phyloP scores from a whole-genome alignment of 257 asterid genomes.

The Euphrasia confusa region DNA sequence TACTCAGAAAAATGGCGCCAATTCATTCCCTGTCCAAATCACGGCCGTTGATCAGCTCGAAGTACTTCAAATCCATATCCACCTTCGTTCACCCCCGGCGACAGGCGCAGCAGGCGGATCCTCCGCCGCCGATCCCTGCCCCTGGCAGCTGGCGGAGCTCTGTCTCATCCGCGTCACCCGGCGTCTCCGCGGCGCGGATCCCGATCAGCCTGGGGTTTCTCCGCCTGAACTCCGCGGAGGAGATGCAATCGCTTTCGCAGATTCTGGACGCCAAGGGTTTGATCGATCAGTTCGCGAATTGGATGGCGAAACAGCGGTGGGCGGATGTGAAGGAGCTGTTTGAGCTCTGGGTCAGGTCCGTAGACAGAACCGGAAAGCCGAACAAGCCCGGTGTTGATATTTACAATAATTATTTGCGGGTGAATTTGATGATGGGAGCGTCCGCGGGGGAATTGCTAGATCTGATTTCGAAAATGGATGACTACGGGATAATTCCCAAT shows the following conservation, averaged over 20 bases:
- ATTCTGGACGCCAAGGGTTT: slow-evolving; percentile 42
- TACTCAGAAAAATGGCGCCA: slow-evolving; percentile 36
- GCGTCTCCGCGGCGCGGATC: slow-evolving; percentile 24
- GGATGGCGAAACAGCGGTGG: slow-evolving; percentile 68
- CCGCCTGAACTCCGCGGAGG: slow-evolving; percentile 18
- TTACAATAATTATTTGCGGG: slow-evolving; percentile 71
- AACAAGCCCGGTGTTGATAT: slow-evolving; percentile 72
- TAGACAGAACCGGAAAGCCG: slow-evolving; percentile 67
- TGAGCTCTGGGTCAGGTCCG: slow-evolving; percentile 63
- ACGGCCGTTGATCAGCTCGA: slow-evolving; percentile 37
- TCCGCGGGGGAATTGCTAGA: slow-evolving; percentile 52
- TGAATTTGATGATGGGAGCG: slow-evolving; percentile 67
- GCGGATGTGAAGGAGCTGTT: slow-evolving; percentile 59
- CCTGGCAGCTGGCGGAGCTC: slow-evolving; percentile 68
- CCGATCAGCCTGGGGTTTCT: slow-evolving; percentile 36
- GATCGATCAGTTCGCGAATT: slow-evolving; percentile 54
- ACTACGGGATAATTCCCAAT: slow-evolving; percentile 53
- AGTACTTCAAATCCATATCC: slow-evolving; percentile 46
- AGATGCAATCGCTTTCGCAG: slow-evolving; percentile 38
- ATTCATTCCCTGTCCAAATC: slow-evolving; percentile 44
- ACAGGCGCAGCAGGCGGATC: slow-evolving; percentile 46
- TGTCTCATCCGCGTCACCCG: slow-evolving; percentile 16
- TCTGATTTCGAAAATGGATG: slow-evolving; percentile 55
- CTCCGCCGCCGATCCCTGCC: slow-evolving; percentile 59
- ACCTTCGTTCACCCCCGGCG: slow-evolving; percentile 54